Evolutionary conservation across 2,329 filamentous ascomycete genomes (phyloP).

Genomic region (Calonectria henricotiae): DNA sequence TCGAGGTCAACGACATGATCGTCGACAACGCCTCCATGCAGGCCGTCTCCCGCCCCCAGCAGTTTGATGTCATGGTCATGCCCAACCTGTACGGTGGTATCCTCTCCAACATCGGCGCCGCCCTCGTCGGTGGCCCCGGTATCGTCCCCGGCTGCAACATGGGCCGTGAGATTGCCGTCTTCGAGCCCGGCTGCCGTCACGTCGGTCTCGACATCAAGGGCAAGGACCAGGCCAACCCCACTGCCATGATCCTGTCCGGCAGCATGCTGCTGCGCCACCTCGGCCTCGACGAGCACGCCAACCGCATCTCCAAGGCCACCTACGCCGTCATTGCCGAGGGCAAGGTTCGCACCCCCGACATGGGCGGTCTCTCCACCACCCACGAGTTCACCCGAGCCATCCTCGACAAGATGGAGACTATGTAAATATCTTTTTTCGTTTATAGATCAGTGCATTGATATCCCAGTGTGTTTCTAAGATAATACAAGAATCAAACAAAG

Average conservation of each 20-base stretch:
- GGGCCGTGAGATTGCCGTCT: conserved; percentile 97
- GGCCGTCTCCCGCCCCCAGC: conserved; percentile 94
- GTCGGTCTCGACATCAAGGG: conserved; percentile 99
- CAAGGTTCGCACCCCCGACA: conserved; percentile 91
- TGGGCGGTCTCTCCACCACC: conserved; percentile 92
- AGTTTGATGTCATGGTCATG: conserved; percentile 99
- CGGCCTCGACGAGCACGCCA: conserved; percentile 97
- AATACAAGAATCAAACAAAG: conserved; percentile 19
- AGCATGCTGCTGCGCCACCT: conserved; percentile 98
- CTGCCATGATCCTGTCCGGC: conserved; percentile 93
- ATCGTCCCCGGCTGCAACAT: conserved; percentile 99
- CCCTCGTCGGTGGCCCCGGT: conserved; percentile 95
- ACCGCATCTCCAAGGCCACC: conserved; percentile 93
- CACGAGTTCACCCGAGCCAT: conserved; percentile 97
- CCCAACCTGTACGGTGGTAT: conserved; percentile 99
- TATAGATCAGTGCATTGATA: conserved; percentile 46
- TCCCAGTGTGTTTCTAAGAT: conserved; percentile 35
- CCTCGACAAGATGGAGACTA: conserved; percentile 92
- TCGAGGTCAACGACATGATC: conserved; percentile 99
- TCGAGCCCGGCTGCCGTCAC: conserved; percentile 99
- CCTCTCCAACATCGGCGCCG: conserved; percentile 98
- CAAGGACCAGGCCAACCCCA: conserved; percentile 99
- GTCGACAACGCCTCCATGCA: conserved; percentile 99
- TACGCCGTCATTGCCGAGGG: conserved; percentile 89
- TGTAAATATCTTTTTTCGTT: conserved; percentile 64